These are phyloP conservation scores for Russula foetens DNA, from an alignment of 768 basidiomycete species.

Conservation along the genomic window DNA sequence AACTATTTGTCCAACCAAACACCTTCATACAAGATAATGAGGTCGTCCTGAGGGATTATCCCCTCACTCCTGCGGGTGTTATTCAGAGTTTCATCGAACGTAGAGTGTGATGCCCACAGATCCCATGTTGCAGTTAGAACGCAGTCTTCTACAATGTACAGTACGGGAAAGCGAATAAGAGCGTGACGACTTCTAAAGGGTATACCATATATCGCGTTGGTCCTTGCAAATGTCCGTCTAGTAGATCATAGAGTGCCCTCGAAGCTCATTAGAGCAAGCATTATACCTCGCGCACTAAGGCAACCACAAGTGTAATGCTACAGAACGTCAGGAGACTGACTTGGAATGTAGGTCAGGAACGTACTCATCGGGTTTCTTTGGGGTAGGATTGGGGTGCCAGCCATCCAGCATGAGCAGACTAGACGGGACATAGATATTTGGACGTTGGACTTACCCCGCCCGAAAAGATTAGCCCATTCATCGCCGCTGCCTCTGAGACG, in stretches of 20 bases:
- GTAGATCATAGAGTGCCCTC: not conserved
- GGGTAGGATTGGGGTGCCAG: not conserved
- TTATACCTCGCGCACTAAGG: slow-evolving; percentile 58
- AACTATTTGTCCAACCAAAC: slow-evolving; percentile 80
- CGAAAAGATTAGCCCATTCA: slow-evolving; percentile 54
- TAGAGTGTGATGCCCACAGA: slow-evolving; percentile 11
- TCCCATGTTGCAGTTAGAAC: not conserved
- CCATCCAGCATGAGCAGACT: not conserved
- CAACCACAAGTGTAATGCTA: slow-evolving; percentile 67
- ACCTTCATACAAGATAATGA: slow-evolving; percentile 59
- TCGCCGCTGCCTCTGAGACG: slow-evolving; percentile 48
- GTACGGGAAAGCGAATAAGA: not conserved
- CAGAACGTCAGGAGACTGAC: not conserved
- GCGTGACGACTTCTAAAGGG: not conserved
- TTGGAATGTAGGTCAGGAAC: slow-evolving; percentile 24
- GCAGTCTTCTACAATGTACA: slow-evolving; percentile 11
- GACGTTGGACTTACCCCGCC: slow-evolving; percentile 72
- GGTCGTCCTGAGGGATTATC: slow-evolving; percentile 73
- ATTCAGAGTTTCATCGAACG: slow-evolving; percentile 82
- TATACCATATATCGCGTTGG: slow-evolving; percentile 6
- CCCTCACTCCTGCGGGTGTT: slow-evolving; percentile 59
- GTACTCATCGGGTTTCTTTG: slow-evolving; percentile 75
- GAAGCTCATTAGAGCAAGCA: not conserved
- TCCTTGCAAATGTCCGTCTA: not conserved
- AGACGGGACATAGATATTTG: slow-evolving; percentile 1